Percentiles rank a stretch among this genome's conserved stretches.
These are phyloP conservation scores for Lepidium sativum DNA, from an alignment of 345 rosid species.

Conservation along the genomic window DNA sequence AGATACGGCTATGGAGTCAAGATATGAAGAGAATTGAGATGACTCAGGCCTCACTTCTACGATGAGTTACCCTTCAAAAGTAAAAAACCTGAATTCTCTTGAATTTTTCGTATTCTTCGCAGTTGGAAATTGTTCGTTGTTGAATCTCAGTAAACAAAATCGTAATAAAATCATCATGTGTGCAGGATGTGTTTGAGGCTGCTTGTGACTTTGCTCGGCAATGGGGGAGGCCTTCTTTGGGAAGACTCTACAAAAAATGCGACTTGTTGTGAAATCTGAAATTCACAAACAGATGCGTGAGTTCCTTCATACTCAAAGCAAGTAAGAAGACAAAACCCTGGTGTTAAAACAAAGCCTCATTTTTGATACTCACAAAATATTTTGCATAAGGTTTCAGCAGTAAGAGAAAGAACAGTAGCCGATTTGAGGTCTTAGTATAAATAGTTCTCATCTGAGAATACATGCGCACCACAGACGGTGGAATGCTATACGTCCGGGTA, in stretches of 20 bases:
- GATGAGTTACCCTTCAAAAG: conserved; percentile 88
- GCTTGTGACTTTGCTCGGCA: conserved; percentile 81
- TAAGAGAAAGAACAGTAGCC: no score
- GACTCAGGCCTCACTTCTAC: conserved; percentile 60
- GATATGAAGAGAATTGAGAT: conserved; percentile 90
- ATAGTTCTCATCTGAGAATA: not conserved
- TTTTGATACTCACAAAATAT: not conserved
- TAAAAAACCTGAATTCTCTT: conserved; percentile 23
- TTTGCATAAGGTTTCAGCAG: not conserved
- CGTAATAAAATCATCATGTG: not conserved
- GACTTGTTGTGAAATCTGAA: conserved; percentile 69
- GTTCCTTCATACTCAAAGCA: conserved; percentile 57
- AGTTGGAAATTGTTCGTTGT: not conserved
- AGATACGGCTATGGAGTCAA: no score
- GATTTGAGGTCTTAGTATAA: not conserved
- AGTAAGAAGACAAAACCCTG: conserved; percentile 16
- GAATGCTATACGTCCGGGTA: not conserved
- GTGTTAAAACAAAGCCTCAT: not conserved
- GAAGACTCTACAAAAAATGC: conserved; percentile 90
- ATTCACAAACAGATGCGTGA: conserved; percentile 77
- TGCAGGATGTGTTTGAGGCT: conserved; percentile 74
- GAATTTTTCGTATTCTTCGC: not conserved
- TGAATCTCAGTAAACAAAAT: not conserved
- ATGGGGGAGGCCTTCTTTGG: conserved; percentile 74
- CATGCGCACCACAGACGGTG: not conserved